Evolutionary conservation across 495 filamentous ascomycete genomes (phyloP), one percentile per base, ranked within the genome.

Genomic region (Lentithecium fluviatile): DNA sequence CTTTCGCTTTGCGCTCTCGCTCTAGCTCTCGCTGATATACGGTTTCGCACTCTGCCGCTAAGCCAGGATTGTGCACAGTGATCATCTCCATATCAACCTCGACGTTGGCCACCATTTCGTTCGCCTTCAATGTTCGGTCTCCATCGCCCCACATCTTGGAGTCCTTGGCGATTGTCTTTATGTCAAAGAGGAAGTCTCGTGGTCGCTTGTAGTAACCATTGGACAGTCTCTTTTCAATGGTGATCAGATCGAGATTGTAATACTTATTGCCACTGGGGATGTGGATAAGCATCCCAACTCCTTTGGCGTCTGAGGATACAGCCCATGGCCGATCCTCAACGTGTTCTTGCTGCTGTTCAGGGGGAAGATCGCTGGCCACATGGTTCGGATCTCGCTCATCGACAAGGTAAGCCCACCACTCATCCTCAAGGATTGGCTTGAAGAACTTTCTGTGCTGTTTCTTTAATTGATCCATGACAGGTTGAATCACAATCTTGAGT

Each of bases 171-270:
- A 98, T 74, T 43, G 84, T 82, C 67, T 88, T 86, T 64, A 97
- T 85, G 70, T 98, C 94, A 29, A 83, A 83, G 52, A 94, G 74
- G 67, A 96, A 98, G 67, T 97, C 91, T 58, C 83, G 84, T 0
- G 91, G 87, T 15, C 90, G 81, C 69, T 89, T 90, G 74, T 98
- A 98, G 72, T 88, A 97, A 19, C 95, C 94, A 74, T 97, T 96
- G 5, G 90, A 90, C 23, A 97, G 79, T 32, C 94, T 86, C 68
- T 94, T 90, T 76, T 98, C 94, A 55, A 98, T 96, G 6, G 88
- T 94, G 3, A 84, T 86, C n/a, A 89, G 86, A 64, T 97, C 91
- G 51, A 97, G 76, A 65, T 98, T 98, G 76, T 97, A 97, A 69
- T 83, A 97, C 72, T 91, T 91, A 68, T 92, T 95, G 45, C 82